A percentile compares a stretch with the other conserved stretches of the same genome.
Conservation (phyloP, 257 asterid species). For the Phtheirospermum japonicum region DNA sequence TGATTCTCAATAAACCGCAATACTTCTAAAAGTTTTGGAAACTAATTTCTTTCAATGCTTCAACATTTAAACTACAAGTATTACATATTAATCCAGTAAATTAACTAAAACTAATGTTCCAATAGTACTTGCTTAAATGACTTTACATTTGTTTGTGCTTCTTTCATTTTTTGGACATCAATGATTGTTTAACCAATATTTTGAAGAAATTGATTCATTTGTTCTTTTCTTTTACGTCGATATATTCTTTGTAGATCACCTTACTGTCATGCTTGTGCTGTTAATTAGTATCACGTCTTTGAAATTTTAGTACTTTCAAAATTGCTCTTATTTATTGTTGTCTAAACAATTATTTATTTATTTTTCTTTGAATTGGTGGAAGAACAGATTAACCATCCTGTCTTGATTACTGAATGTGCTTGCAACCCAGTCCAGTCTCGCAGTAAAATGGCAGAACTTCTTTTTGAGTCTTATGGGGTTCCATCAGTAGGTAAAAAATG, state of each 20-base stretch:
- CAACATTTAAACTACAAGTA: too few relatives aligned
- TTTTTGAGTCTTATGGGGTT: constrained; percentile 95
- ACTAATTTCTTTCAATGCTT: too few relatives aligned
- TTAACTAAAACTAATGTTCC: background rate
- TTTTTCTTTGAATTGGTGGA: constrained; percentile 34
- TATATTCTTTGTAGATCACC: too few relatives aligned
- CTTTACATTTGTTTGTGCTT: background rate
- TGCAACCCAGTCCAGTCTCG: constrained; percentile 98
- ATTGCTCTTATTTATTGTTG: constrained; percentile 19
- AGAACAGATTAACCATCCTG: constrained; percentile 90
- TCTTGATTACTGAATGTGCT: constrained; percentile 91
- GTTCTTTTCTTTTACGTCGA: too few relatives aligned
- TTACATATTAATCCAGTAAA: too few relatives aligned
- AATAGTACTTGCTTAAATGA: too few relatives aligned
- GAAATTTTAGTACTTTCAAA: constrained; percentile 20
- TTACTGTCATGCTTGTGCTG: too few relatives aligned
- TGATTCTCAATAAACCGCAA: too few relatives aligned
- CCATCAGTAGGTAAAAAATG: constrained; percentile 74
- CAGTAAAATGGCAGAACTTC: constrained; percentile 94
- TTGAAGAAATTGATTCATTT: too few relatives aligned
- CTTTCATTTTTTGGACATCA: constrained; percentile 17
- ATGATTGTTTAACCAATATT: background rate
- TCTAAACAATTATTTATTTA: constrained; percentile 26
- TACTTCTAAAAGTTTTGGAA: too few relatives aligned
- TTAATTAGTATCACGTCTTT: constrained; percentile 23